Base-by-base conservation (phyloP, 106 monocot genomes). In the Xerophyta viscosa region DNA sequence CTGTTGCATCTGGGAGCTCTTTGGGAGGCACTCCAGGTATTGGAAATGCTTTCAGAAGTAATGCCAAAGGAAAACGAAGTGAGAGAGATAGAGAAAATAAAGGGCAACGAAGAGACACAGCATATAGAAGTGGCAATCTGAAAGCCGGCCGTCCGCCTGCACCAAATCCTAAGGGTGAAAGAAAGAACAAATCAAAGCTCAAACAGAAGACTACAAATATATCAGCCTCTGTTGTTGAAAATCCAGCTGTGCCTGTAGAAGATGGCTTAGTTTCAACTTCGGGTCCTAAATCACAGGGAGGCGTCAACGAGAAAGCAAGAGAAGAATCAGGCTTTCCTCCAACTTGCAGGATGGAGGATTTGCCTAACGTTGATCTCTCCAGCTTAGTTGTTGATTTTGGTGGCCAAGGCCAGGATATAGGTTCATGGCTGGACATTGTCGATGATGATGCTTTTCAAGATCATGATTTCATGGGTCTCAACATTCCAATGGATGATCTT, bases 21-120 rank as follows among this genome's bases (percentile, higher is more conserved):
- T 20, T 68, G 29, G 54, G 64, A 69, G 24, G 63, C 4, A 20
- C 71, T 5, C 47, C 79, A 18, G 68, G 72, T 39, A 39, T 63
- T 60, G 63, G 57, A 41, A 59, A 24, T 64, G 72, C 77, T 31
- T 61, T 77, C 41, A 44, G 37, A 10, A 73, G 72, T 24, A 60
- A 68, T 36, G 52, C 72, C 14, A 82, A 82, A 62, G 72, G 82
- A 46, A 82, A 82, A 61, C 67, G 77, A 37, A 82, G 77, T 15
- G 82, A 75, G 18, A 77, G 77, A 45, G 82, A 82, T 27, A 68
- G 68, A 37, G 77, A 73, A 8, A 67, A 60, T 15, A 76, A 73
- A 68, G 73, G 48, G 25, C 61, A 69, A 17, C 64, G 60, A 19
- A 71, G 54, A 47, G 76, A 76, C 23, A 12, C 62, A 1, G 2